phyloP scores from a whole-genome alignment of 257 asterid genomes.

The Jaltomata sinuosa region DNA sequence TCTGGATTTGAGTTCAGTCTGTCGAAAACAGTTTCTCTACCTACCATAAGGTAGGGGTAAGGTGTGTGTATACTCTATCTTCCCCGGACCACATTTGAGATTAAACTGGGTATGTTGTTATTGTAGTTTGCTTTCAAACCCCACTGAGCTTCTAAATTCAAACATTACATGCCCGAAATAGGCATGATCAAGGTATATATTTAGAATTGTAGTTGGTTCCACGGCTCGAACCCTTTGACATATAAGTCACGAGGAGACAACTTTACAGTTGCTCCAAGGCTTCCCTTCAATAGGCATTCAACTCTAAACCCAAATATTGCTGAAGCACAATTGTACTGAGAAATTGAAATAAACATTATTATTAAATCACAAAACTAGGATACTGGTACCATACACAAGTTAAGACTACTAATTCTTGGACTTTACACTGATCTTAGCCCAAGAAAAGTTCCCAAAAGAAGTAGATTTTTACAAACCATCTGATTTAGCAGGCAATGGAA shows the following conservation, averaged over 20 bases:
- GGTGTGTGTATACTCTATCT: too few relatives aligned
- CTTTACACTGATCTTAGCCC: not conserved
- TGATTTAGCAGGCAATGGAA: slow-evolving; percentile 26
- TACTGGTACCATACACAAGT: not conserved
- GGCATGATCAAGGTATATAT: not conserved
- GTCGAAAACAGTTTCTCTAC: too few relatives aligned
- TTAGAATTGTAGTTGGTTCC: not conserved
- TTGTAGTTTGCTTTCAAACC: not conserved
- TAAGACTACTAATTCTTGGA: not conserved
- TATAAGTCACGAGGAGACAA: not conserved
- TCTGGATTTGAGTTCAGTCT: too few relatives aligned
- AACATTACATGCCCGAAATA: not conserved
- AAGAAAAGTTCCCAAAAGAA: not conserved
- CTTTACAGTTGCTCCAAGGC: not conserved
- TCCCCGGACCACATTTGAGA: too few relatives aligned
- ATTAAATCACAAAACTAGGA: not conserved
- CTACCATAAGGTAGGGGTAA: too few relatives aligned
- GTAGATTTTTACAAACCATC: not conserved
- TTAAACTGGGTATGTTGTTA: too few relatives aligned
- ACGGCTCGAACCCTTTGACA: not conserved
- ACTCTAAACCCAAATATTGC: not conserved
- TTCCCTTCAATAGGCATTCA: not conserved
- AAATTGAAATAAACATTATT: not conserved
- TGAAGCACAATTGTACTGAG: not conserved
- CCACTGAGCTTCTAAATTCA: not conserved